Evolutionary conservation across 345 rosid species (phyloP).

Genomic region (Eutrema heterophyllum): DNA sequence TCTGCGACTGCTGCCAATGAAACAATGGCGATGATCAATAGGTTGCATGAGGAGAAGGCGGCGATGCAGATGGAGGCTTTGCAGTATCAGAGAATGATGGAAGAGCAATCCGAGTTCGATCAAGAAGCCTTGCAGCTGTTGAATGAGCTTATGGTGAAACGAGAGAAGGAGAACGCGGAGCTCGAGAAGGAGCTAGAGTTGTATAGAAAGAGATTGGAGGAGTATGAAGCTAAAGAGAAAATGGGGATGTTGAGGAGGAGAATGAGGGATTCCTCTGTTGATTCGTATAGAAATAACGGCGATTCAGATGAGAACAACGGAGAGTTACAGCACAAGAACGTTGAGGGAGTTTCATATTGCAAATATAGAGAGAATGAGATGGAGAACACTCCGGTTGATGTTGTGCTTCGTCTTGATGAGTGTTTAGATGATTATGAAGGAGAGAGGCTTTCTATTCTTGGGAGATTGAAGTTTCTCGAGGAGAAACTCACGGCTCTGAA

Average conservation of each 20-base stretch:
- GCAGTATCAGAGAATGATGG: conserved; percentile 99
- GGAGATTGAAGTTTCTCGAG: conserved; percentile 84
- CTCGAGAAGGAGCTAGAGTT: conserved; percentile 69
- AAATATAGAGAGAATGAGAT: conserved; percentile 21
- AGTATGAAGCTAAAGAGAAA: conserved; percentile 67
- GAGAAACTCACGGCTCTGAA: conserved; percentile 59
- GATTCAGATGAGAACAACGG: conserved; percentile 55
- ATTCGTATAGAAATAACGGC: conserved; percentile 46
- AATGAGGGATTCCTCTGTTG: conserved; percentile 52
- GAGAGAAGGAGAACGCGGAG: conserved; percentile 81
- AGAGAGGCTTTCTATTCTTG: conserved; percentile 79
- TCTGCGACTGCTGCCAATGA: conserved; percentile 88
- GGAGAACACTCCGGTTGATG: conserved; percentile 65
- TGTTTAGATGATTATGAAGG: conserved; percentile 73
- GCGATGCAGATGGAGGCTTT: conserved; percentile 99
- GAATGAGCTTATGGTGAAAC: conserved; percentile 75
- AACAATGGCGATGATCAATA: conserved; percentile 99
- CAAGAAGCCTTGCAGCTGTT: conserved; percentile 93
- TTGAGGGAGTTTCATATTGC: conserved; percentile 22
- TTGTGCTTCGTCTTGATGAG: conserved; percentile 68
- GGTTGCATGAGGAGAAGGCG: conserved; percentile 97
- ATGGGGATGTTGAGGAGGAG: conserved; percentile 46
- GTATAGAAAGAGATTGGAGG: conserved; percentile 56
- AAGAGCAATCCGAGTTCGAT: conserved; percentile 90
- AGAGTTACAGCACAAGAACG: conserved; percentile 34